Evolutionary conservation across 805 yeast genomes (phyloP), one percentile per base, ranked within the genome.

Genomic region (Sugiyamaella valdiviana): DNA sequence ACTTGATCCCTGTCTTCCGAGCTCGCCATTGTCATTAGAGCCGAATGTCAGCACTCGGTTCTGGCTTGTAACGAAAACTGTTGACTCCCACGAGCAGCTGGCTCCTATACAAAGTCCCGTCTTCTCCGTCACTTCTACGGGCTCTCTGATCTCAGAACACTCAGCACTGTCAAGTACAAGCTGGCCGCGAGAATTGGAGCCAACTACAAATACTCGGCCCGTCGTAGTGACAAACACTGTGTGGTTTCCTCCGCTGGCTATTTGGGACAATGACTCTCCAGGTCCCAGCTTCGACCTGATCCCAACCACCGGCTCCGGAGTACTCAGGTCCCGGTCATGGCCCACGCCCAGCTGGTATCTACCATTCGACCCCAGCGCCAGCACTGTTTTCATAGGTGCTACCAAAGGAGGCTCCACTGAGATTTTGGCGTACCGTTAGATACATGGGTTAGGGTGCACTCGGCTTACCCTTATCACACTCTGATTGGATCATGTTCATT

Each of bases 211-310:
- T 1, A 82, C 62, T 0, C 65, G 61, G 0, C 91, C 91, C 42
- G 72, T 65, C 1, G 64, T 68, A 10, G 76, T 62, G 6, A 88
- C 61, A 2, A 87, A 52, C 15, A 86, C 57, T 0, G 95, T 82
- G 62, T 91, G 97, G 57, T 90, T 90, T 0, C 98, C 97, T 3
- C 96, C 97, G 57, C 89, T 80, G 0, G 72, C 75, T 10, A 89
- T 69, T 54, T 71, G 59, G 1, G 24, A 20, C 16, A 47, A 46
- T 5, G 46, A 19, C 7, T 47, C 51, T 3, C 51, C 49, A 1
- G 44, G 23, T 6, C 36, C 45, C 9, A 39, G 38, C 6, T 12
- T 15, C 19, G 36, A 10, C 14, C 12, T 22, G 10, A 21, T 44
- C 26, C 62, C 57, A 16, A 53, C 42, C 16, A 44, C 47, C 12